These are phyloP conservation scores for Nicotiana obtusifolia DNA, from an alignment of 257 asterid genomes.

Conservation along the genomic window DNA sequence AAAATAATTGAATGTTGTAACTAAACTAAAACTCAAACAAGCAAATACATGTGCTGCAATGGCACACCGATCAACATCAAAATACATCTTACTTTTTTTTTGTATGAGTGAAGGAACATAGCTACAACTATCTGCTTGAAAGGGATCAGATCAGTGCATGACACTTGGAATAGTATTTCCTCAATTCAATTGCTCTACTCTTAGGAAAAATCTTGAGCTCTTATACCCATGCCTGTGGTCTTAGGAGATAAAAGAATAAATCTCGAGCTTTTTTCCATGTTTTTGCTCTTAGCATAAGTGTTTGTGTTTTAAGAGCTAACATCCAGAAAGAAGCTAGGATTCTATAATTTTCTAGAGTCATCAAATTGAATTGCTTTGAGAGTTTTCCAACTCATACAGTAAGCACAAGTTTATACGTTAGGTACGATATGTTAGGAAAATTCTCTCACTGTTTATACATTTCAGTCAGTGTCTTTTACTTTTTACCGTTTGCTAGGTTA, in stretches of 20 bases:
- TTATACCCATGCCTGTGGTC: too few relatives aligned
- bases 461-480: not conserved
- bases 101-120: not conserved
- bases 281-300: not conserved
- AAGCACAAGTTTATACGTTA: not conserved
- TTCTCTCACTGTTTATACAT: not conserved
- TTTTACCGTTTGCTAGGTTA: not conserved
- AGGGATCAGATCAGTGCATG: not conserved
- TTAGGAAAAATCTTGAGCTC: not conserved
- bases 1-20: not conserved
- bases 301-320: not conserved
- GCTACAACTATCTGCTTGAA: not conserved
- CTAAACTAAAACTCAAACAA: not conserved
- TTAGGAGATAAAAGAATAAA: too few relatives aligned
- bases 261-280: not conserved
- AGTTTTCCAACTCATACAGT: not conserved
- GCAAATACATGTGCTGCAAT: not conserved
- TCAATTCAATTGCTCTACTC: too few relatives aligned
- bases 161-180: not conserved
- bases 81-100: not conserved
- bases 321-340: not conserved
- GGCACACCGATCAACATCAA: not conserved
- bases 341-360: not conserved
- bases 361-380: not conserved
- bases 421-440: not conserved